Conservation (phyloP, 805 yeast species). For the Kodamaea jinghongensis region DNA sequence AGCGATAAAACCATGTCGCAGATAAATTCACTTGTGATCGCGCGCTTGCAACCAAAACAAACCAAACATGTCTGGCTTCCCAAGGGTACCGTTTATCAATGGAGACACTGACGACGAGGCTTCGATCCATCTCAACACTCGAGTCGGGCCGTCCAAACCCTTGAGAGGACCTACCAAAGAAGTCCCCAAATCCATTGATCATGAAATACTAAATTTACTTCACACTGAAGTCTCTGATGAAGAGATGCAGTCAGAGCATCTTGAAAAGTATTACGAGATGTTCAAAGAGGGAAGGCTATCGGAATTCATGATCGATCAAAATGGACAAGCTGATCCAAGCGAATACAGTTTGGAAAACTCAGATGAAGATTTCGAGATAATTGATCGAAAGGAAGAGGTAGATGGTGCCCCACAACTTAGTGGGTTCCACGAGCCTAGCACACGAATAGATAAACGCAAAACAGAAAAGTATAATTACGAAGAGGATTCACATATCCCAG, state of each 20-base stretch:
- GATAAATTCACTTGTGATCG: no score
- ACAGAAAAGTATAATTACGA: not conserved
- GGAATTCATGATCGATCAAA: conserved; percentile 5
- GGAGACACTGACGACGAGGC: conserved; percentile 44
- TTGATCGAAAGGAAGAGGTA: not conserved
- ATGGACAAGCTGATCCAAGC: conserved; percentile 4
- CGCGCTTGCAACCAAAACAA: not conserved
- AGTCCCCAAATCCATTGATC: conserved; percentile 16
- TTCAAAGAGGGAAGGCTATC: conserved; percentile 10
- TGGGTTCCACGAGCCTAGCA: no score
- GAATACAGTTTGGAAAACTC: conserved; percentile 3
- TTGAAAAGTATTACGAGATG: conserved; percentile 11
- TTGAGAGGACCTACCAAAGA: conserved; percentile 16
- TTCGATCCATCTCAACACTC: conserved; percentile 37
- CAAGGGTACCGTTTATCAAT: conserved; percentile 33
- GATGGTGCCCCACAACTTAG: not conserved
- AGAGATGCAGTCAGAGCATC: conserved; percentile 4
- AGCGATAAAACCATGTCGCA: no score
- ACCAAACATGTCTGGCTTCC: conserved; percentile 22
- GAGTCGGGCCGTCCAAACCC: conserved; percentile 39
- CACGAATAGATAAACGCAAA: no score
- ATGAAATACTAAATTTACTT: conserved; percentile 16
- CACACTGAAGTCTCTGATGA: not conserved
- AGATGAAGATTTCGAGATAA: not conserved
- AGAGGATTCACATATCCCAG: not conserved